Conservation (phyloP, 495 filamentous ascomycete species). For the Penicillium argentinense region DNA sequence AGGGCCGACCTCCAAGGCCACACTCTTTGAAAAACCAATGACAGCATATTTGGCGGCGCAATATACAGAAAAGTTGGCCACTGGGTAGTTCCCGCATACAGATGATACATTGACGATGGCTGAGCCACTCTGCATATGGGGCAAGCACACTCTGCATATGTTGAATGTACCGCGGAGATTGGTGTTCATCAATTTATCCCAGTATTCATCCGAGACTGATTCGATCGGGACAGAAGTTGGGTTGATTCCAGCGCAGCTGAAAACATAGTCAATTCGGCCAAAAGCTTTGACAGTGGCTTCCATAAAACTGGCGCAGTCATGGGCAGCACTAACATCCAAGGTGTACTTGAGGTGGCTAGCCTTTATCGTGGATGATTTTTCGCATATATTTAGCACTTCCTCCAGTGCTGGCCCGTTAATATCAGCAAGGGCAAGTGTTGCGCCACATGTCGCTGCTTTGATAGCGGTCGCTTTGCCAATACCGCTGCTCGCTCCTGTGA, state of each 20-base stretch:
- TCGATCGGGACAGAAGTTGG: neutral
- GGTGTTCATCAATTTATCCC: neutral
- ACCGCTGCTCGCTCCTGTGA: slow-evolving; percentile 1
- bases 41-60: slow-evolving; percentile 51
- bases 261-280: neutral
- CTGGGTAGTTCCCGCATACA: slow-evolving; percentile 39
- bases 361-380: neutral
- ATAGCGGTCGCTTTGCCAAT: slow-evolving; percentile 3
- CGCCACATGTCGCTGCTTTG: neutral
- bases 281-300: neutral
- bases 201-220: neutral
- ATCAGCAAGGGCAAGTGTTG: neutral
- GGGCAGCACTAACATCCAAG: neutral
- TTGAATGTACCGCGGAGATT: neutral
- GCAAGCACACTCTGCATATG: neutral
- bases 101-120: slow-evolving; percentile 47
- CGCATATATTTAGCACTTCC: neutral
- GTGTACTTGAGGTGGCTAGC: neutral
- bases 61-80: slow-evolving; percentile 39
- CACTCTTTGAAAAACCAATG: slow-evolving; percentile 48
- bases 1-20: slow-evolving; percentile 52
- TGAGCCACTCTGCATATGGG: slow-evolving; percentile 6
- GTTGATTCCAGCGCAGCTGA: slow-evolving; percentile 5
- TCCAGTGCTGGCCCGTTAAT: neutral
- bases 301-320: neutral